Evolutionary conservation across 2,329 filamentous ascomycete genomes (phyloP), one percentile per base, ranked within the genome.

Genomic region (Xylariaceae sp.): DNA sequence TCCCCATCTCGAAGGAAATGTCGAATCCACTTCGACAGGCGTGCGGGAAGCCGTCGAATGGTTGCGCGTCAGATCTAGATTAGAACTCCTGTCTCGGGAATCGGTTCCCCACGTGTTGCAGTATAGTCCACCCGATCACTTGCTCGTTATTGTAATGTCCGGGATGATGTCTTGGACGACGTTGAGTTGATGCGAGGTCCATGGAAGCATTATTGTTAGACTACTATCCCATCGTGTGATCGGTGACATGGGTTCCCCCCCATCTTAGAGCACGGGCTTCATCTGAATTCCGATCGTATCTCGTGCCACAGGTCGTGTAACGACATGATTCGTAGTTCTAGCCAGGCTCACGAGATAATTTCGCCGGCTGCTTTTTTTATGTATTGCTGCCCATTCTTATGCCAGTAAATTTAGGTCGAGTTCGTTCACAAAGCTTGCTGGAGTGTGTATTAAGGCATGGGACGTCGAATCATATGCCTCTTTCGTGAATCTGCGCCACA

Each of bases 301-400:
- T 48, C 52, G 53, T 52, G 32, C 32, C 23, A 29, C 29, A 16
- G 52, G 18, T 59, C 52, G 52, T 56, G 56, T 56, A 56, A 48
- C 26, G 18, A 55, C 52, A 40, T 54, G 56, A 59, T 59, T 59
- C 52, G 56, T n/a, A 56, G 47, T 50, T 40, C 21, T 20, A 50
- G 10, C 20, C 41, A 21, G 21, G n/a, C 29, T 40, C 32, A 51
- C 52, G 52, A 55, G 56, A 51, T 59, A 55, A 59, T 55, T 48
- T 37, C 3, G 37, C 21, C 26, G 9, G 37, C 40, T 40, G 32
- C n/a, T n/a, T 14, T 19, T 43, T 14, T 23, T 29, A 58, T 58
- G 56, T 44, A 52, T 51, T 21, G 40, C n/a, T 54, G 19, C 48
- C 45, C 51, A 43, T 49, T 20, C 40, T 9, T 20, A 41, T 20